Conservation (phyloP, 768 basidiomycete species). For the Glaciozyma antarctica region DNA sequence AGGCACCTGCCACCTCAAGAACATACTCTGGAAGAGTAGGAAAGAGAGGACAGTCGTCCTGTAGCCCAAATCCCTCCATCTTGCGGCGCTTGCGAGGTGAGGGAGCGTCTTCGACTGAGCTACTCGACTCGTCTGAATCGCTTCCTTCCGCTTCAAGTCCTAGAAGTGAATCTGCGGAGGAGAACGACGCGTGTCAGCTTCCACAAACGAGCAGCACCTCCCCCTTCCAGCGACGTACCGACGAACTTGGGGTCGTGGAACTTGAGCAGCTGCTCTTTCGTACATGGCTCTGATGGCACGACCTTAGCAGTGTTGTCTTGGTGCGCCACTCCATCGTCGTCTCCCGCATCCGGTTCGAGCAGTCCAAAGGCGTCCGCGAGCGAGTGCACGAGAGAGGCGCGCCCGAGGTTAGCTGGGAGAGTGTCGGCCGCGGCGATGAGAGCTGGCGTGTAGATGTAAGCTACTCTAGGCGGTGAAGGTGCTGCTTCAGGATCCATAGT, state of each 20-base stretch:
- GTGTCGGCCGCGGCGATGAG: slow-evolving; percentile 14
- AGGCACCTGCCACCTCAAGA: slow-evolving; percentile 61
- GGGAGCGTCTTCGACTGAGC: slow-evolving; percentile 49
- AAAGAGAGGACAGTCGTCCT: slow-evolving; percentile 76
- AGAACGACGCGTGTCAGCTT: neutral
- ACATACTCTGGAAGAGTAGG: slow-evolving; percentile 59
- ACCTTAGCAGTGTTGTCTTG: slow-evolving; percentile 32
- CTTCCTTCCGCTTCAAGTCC: neutral
- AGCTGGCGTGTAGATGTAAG: slow-evolving; percentile 23
- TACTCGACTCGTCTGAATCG: neutral
- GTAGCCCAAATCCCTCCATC: slow-evolving; percentile 11
- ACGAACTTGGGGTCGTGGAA: slow-evolving; percentile 70
- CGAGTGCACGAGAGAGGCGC: slow-evolving; percentile 32
- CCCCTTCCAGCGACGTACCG: slow-evolving; percentile 37
- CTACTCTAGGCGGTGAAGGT: slow-evolving; percentile 5
- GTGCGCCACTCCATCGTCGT: neutral
- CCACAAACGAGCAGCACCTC: neutral
- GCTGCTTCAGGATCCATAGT: too few relatives aligned
- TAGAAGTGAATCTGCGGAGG: neutral
- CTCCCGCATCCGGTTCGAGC: slow-evolving; percentile 17
- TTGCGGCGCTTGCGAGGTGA: slow-evolving; percentile 30
- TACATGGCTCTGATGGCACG: slow-evolving; percentile 51
- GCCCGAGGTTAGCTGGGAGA: slow-evolving; percentile 41
- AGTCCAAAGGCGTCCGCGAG: slow-evolving; percentile 26
- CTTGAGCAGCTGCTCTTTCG: slow-evolving; percentile 49